phyloP scores from a whole-genome alignment of 768 basidiomycete genomes.

The Agaricus subrufescens region DNA sequence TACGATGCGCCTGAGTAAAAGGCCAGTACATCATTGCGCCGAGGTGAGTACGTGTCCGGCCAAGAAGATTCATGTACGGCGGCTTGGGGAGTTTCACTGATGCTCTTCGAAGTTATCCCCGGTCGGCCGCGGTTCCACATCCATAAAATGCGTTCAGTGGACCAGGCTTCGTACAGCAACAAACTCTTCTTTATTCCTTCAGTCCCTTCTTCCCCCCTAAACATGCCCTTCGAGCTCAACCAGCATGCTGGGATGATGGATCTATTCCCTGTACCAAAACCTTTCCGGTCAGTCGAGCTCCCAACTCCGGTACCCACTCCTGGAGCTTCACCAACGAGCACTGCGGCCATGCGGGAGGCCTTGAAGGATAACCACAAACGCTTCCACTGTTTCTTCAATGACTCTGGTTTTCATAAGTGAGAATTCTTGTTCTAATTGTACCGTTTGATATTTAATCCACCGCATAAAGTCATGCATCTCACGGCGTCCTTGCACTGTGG shows the following conservation, averaged over 20 bases:
- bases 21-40: no score
- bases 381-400: slow-evolving; percentile 53
- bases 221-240: background rate
- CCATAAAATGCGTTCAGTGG: no score
- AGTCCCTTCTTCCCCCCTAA: slow-evolving; percentile 19
- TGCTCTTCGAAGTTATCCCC: no score
- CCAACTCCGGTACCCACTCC: slow-evolving; percentile 17
- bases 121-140: no score
- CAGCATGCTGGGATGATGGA: background rate
- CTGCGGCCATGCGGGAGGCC: slow-evolving; percentile 29
- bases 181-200: slow-evolving; percentile 24
- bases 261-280: slow-evolving; percentile 3
- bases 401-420: slow-evolving; percentile 33
- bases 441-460: slow-evolving; percentile 26
- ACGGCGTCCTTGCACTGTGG: slow-evolving; percentile 58
- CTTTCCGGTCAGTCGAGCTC: background rate
- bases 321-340: slow-evolving; percentile 33
- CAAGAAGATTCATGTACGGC: no score
- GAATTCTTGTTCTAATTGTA: slow-evolving; percentile 6
- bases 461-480: slow-evolving; percentile 41
- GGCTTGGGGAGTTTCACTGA: no score
- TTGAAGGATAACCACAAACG: slow-evolving; percentile 47
- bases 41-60: no score
- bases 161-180: no score
- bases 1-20: no score